These are phyloP conservation scores for Thielaviopsis punctulata DNA, from an alignment of 2,329 filamentous ascomycete genomes.

Conservation along the genomic window DNA sequence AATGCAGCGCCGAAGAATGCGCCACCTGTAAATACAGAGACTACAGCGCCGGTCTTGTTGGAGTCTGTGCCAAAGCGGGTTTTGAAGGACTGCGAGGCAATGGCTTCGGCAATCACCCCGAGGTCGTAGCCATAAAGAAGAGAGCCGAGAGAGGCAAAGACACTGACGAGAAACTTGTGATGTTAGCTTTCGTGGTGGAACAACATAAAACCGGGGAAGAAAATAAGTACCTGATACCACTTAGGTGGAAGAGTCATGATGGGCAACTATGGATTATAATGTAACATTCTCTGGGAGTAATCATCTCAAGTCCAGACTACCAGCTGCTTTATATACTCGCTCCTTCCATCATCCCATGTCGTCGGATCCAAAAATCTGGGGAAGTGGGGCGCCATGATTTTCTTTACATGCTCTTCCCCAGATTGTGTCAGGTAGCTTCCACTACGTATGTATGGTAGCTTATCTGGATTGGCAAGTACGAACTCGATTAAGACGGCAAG, in stretches of 20 bases:
- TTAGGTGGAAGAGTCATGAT: conserved; percentile 28
- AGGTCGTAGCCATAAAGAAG: conserved; percentile 39
- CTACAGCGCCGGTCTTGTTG: conserved; percentile 44
- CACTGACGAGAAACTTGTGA: conserved; percentile 30
- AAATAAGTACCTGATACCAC: conserved; percentile 19
- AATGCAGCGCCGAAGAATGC: conserved; percentile 53
- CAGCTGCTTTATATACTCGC: not conserved
- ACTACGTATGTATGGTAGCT: too few relatives aligned
- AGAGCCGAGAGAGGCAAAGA: conserved; percentile 39
- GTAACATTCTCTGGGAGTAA: too few relatives aligned
- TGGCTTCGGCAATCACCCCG: conserved; percentile 33
- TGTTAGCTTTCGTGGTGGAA: not conserved
- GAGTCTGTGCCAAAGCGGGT: conserved; percentile 9
- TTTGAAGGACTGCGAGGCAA: conserved; percentile 29
- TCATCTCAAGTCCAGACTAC: not conserved
- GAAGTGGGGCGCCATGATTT: too few relatives aligned
- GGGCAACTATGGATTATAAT: not conserved
- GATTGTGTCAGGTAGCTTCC: too few relatives aligned
- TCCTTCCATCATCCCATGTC: not conserved
- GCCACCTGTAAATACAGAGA: conserved; percentile 63
- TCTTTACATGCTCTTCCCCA: too few relatives aligned
- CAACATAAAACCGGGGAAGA: not conserved
- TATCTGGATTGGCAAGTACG: too few relatives aligned
- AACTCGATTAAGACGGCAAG: too few relatives aligned
- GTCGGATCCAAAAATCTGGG: not conserved